Evolutionary conservation across 2,329 filamentous ascomycete species (phyloP).

Genomic region (Aspergillus viridinutans): DNA sequence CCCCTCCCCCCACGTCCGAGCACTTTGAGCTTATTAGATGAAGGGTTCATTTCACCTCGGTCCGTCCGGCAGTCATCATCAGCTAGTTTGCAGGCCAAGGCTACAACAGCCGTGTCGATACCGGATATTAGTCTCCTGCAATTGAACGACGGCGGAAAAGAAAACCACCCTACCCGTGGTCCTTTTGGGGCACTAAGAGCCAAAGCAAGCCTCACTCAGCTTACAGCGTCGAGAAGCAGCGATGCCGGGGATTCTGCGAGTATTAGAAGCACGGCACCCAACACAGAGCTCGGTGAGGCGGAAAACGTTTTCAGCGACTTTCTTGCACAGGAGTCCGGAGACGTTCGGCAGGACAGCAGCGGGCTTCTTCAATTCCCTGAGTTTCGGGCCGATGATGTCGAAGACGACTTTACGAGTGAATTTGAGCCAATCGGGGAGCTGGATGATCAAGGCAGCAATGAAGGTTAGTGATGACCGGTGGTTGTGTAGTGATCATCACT

Average conservation of each 20-base stretch:
- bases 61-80: conserved; percentile 31
- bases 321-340: conserved; percentile 40
- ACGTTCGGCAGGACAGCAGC: conserved; percentile 37
- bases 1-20: conserved; percentile 46
- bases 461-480: conserved; percentile 42
- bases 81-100: conserved; percentile 51
- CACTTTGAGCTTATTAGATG: conserved; percentile 33
- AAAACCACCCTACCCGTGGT: conserved; percentile 51
- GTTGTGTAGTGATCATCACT: conserved; percentile 9
- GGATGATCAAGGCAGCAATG: conserved; percentile 50
- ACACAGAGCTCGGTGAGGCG: conserved; percentile 63
- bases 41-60: conserved; percentile 30
- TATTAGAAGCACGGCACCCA: conserved; percentile 48
- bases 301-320: conserved; percentile 78
- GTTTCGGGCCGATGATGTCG: conserved; percentile 46
- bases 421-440: conserved; percentile 68
- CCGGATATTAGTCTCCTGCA: conserved; percentile 75
- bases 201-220: conserved; percentile 37
- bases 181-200: conserved; percentile 27
- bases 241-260: conserved; percentile 49
- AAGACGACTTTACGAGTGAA: conserved; percentile 68
- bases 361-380: conserved; percentile 33
- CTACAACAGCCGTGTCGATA: conserved; percentile 80
- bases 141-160: conserved; percentile 64
- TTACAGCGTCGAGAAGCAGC: conserved; percentile 46